phyloP scores from a whole-genome alignment of 352 stramenopile genomes.

The Salisapilia sapeloensis region DNA sequence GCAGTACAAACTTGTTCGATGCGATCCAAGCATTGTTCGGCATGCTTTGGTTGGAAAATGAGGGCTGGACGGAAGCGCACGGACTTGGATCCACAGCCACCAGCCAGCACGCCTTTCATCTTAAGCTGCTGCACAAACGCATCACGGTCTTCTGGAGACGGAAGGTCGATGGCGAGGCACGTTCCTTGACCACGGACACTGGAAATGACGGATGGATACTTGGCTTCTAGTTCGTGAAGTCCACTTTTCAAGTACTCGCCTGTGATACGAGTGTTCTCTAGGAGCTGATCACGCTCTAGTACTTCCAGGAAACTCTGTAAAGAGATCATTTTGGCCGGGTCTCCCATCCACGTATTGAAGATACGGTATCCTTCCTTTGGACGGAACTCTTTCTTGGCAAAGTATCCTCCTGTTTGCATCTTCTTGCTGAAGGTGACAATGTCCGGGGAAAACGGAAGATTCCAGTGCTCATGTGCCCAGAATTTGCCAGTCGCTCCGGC shows the following conservation, averaged over 20 bases:
- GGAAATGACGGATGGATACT: constrained; percentile 39
- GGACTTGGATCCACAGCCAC: constrained; percentile 45
- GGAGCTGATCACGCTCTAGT: constrained; percentile 28
- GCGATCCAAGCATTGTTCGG: constrained; percentile 53
- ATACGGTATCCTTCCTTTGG: constrained; percentile 58
- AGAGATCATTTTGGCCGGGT: constrained; percentile 72
- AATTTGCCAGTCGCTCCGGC: constrained; percentile 71
- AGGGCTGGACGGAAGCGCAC: constrained; percentile 63
- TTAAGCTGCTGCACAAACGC: constrained; percentile 43
- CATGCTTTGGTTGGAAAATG: constrained; percentile 64
- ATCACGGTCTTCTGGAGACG: constrained; percentile 39
- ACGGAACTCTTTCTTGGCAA: constrained; percentile 58
- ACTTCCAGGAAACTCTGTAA: constrained; percentile 58
- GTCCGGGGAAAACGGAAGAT: constrained; percentile 51
- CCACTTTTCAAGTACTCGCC: constrained; percentile 45
- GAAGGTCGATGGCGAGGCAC: constrained; percentile 66
- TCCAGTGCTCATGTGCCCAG: constrained; percentile 75
- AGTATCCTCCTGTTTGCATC: constrained; percentile 71
- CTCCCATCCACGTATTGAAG: constrained; percentile 83
- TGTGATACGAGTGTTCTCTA: constrained; percentile 61
- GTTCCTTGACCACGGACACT: constrained; percentile 67
- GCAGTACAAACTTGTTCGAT: constrained; percentile 32
- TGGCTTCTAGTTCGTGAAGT: constrained; percentile 16
- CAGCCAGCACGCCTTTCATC: constrained; percentile 31
- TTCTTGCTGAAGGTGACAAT: constrained; percentile 80